Evolutionary conservation across 768 basidiomycete genomes (phyloP), one percentile per base, ranked within the genome.

Genomic region (Rhizopogon vesiculosus): DNA sequence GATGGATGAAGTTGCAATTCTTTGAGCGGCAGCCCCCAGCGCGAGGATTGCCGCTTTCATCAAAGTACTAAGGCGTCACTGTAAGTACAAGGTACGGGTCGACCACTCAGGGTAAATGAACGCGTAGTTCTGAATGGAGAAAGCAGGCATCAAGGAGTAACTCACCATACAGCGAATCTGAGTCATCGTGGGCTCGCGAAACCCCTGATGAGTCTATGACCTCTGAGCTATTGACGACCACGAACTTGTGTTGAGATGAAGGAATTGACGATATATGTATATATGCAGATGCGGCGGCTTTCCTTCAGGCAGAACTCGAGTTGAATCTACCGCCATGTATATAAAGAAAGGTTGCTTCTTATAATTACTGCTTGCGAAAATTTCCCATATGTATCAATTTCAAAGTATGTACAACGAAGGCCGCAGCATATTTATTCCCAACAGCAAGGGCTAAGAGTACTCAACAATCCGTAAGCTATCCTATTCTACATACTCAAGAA

Each of bases 1-100:
- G 69, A 51, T 74, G 73, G 22, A 72, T 15, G 51, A 68, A 74
- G 2, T 19, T 10, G 49, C 73, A 74, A 10, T 41, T 60, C 7
- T 44, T 55, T 51, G 45, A 59, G 33, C 5, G 54, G 45, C 73
- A 75, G 43, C 73, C 73, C 1, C 55, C 58, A 38, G 51, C 52
- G 10, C 57, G 13, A 1, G 68, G 67, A 28, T 62, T 57, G 39
- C 73, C 73, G 45, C 43, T 59, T 18, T 67, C 64, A n/a, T 63
- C 63, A 57, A 68, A 75, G 57, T 39, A 65, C 71, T 72, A 45
- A 38, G 8, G 38, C 19, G 19, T 28, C 22, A 22, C 7, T 3
- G 22, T 50, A 50, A 45, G 25, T 60, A 58, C n/a, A 40, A 56
- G 16, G 19, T 18, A 35, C 9, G 8, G 19, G 16, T 48, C 6